Evolutionary conservation across 1,284 basidiomycete species (phyloP).

Genomic region (Psilocybe mexicana): DNA sequence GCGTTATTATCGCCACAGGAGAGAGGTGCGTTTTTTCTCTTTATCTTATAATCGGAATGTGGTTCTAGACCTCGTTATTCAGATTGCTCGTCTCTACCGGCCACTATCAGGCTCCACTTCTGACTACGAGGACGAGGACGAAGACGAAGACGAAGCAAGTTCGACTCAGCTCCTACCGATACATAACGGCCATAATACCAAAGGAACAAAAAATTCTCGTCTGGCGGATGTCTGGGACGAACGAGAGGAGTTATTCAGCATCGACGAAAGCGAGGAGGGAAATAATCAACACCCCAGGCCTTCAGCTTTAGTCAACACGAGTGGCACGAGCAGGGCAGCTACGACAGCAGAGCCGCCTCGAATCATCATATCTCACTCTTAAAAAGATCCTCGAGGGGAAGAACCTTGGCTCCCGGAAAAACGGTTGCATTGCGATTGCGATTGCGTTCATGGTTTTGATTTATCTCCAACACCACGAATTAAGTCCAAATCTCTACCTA

Average conservation of each 20-base stretch:
- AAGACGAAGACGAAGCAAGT: slow-evolving; percentile 44
- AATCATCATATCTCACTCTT: slow-evolving; percentile 25
- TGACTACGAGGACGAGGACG: slow-evolving; percentile 57
- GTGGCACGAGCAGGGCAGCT: slow-evolving; percentile 14
- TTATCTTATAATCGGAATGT: neutral
- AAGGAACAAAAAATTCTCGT: slow-evolving; percentile 19
- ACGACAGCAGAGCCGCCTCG: slow-evolving; percentile 15
- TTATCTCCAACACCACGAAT: slow-evolving; percentile 16
- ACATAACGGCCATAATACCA: slow-evolving; percentile 31
- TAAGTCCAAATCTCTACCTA: slow-evolving; percentile 34
- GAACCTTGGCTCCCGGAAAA: neutral
- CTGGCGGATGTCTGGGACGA: slow-evolving; percentile 77
- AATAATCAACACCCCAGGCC: slow-evolving; percentile 18
- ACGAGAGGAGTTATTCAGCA: slow-evolving; percentile 72
- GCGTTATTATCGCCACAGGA: slow-evolving; percentile 69
- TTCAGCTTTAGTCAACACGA: neutral
- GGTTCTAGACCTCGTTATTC: slow-evolving; percentile 3
- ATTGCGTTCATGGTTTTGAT: slow-evolving; percentile 8
- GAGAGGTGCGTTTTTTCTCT: slow-evolving; percentile 54
- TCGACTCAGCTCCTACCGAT: slow-evolving; percentile 62
- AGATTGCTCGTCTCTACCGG: slow-evolving; percentile 77
- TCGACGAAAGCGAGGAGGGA: slow-evolving; percentile 68
- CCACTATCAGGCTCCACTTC: slow-evolving; percentile 57
- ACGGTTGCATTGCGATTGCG: neutral
- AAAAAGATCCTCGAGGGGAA: neutral